A percentile compares a stretch with the other conserved stretches of the same genome.
Conservation (phyloP, 257 asterid species). For the Echium plantagineum region DNA sequence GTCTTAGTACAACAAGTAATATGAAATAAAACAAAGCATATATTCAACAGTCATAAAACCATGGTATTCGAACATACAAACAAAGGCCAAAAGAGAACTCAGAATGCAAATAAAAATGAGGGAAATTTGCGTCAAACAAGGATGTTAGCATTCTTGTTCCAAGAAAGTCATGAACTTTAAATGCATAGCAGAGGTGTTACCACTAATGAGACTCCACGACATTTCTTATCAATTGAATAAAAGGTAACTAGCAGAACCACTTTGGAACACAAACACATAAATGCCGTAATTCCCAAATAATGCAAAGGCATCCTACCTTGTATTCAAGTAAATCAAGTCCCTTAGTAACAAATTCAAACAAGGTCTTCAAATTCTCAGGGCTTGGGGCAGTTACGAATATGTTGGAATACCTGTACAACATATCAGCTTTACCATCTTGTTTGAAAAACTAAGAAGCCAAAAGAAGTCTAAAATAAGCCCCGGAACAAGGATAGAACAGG, state of each 20-base stretch:
- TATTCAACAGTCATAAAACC: not conserved
- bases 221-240: too few relatives aligned
- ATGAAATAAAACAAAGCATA: not conserved
- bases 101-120: not conserved
- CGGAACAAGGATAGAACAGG: not conserved
- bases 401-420: conserved; percentile 55
- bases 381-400: conserved; percentile 91
- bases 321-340: conserved; percentile 80
- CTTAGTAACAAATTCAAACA: conserved; percentile 80
- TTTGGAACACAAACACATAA: not conserved
- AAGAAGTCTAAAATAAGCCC: not conserved
- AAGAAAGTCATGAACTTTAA: not conserved
- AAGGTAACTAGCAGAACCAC: not conserved
- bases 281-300: not conserved
- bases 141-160: not conserved
- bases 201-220: not conserved
- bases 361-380: conserved; percentile 85
- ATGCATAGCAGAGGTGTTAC: not conserved
- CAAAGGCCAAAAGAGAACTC: not conserved
- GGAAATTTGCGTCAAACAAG: too few relatives aligned
- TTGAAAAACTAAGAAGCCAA: not conserved
- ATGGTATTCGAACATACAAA: not conserved
- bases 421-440: not conserved
- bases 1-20: too few relatives aligned
- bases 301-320: conserved; percentile 37